Percentiles rank a stretch among this genome's conserved stretches.
phyloP scores from a whole-genome alignment of 768 basidiomycete species.

The Pleurotus sapidus region DNA sequence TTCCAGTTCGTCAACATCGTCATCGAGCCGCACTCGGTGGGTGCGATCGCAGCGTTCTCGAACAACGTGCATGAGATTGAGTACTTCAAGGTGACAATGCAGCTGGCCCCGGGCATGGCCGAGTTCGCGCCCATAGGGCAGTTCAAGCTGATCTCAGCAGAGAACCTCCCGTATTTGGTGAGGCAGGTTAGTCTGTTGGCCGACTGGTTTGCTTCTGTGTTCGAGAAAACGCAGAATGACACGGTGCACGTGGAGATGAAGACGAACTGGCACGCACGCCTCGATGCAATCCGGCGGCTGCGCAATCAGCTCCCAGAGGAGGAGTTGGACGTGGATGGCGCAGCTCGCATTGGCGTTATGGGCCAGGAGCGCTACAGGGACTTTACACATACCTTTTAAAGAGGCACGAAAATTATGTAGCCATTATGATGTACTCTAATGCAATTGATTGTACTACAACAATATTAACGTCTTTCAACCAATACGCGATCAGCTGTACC shows the following conservation, averaged over 20 bases:
- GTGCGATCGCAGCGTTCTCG: conserved; percentile 81
- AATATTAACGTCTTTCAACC: too few species aligned
- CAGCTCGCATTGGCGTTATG: too few species aligned
- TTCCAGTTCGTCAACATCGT: conserved; percentile 99
- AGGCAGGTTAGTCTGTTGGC: conserved; percentile 85
- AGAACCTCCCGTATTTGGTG: conserved; percentile 81
- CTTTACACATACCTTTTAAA: too few species aligned
- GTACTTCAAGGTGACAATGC: conserved; percentile 93
- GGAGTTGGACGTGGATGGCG: too few species aligned
- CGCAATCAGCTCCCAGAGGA: conserved; percentile 27
- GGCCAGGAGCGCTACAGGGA: too few species aligned
- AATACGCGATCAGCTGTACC: too few species aligned
- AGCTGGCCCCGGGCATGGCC: conserved; percentile 86
- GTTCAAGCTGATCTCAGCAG: conserved; percentile 92
- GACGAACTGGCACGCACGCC: conserved; percentile 84
- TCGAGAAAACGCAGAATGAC: conserved; percentile 68
- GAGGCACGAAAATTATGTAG: too few species aligned
- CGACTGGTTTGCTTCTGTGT: conserved; percentile 90
- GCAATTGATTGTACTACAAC: too few species aligned
- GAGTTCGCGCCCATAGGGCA: conserved; percentile 91
- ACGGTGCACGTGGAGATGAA: conserved; percentile 72
- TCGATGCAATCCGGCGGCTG: conserved; percentile 79
- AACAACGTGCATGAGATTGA: conserved; percentile 86
- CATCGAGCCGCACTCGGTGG: conserved; percentile 88
- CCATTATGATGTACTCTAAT: too few species aligned